These are phyloP conservation scores for Tremella yokohamensis DNA, from an alignment of 768 basidiomycete species.

Conservation along the genomic window DNA sequence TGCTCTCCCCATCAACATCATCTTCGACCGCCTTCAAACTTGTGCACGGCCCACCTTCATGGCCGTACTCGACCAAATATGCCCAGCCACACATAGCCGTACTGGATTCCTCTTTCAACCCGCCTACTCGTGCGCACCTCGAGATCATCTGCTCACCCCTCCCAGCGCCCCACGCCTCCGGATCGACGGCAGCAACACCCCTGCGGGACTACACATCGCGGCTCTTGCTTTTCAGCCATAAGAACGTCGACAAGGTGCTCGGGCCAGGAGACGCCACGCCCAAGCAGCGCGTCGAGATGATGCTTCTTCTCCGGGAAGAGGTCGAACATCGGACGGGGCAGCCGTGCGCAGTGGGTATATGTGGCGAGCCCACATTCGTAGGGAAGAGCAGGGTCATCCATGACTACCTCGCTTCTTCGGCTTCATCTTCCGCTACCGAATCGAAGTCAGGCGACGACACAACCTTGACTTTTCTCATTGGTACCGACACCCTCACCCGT, in stretches of 20 bases:
- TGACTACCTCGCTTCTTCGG: conserved; percentile 54
- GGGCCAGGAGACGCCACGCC: conserved; percentile 69
- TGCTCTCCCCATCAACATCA: background rate
- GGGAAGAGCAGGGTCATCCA: conserved; percentile 67
- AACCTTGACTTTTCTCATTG: conserved; percentile 66
- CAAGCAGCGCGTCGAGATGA: conserved; percentile 82
- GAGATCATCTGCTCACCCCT: conserved; percentile 57
- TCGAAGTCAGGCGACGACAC: background rate
- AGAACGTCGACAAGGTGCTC: conserved; percentile 78
- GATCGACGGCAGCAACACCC: conserved; percentile 13
- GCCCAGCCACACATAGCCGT: conserved; percentile 59
- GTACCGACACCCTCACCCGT: conserved; percentile 79
- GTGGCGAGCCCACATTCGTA: conserved; percentile 84
- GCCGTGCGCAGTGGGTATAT: conserved; percentile 73
- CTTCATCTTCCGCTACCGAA: conserved; percentile 43
- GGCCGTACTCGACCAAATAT: background rate
- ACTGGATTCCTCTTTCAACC: conserved; percentile 92
- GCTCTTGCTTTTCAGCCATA: conserved; percentile 74
- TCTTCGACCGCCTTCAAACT: background rate
- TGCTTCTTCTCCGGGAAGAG: conserved; percentile 63
- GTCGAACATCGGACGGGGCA: conserved; percentile 14
- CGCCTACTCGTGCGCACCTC: conserved; percentile 79
- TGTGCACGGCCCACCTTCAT: background rate
- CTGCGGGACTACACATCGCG: conserved; percentile 61
- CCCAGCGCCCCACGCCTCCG: background rate